These are phyloP conservation scores for Leersia perrieri DNA, from an alignment of 176 grass and related monocot species.

Conservation along the genomic window DNA sequence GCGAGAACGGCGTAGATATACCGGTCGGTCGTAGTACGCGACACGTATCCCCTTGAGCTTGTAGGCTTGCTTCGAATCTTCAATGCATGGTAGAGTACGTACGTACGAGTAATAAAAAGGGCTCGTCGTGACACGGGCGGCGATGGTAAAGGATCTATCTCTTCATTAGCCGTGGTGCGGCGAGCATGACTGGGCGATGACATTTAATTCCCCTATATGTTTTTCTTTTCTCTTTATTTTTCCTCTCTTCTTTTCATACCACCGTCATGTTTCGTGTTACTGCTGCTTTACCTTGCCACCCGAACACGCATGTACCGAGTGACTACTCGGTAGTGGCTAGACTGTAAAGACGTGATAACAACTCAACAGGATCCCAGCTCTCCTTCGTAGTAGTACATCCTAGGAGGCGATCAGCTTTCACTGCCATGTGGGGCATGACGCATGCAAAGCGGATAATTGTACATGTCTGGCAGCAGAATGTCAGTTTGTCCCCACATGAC, in stretches of 20 bases:
- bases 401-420: background rate
- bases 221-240: background rate
- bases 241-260: background rate
- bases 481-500: background rate
- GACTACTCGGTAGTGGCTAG: background rate
- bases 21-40: background rate
- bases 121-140: background rate
- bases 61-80: background rate
- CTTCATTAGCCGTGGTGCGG: background rate
- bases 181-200: background rate
- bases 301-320: background rate
- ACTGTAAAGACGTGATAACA: constrained; percentile 17
- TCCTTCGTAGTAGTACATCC: too few relatives aligned
- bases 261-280: background rate
- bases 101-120: background rate
- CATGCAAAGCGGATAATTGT: background rate
- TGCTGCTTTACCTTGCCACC: background rate
- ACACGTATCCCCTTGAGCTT: background rate
- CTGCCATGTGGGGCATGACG: background rate
- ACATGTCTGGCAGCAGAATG: background rate
- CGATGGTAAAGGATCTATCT: background rate
- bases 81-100: background rate
- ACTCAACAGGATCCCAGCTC: background rate
- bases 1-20: background rate
- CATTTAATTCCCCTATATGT: background rate